These are phyloP conservation scores for Erodium trifolium DNA, from an alignment of 441 rosid species.

Conservation along the genomic window DNA sequence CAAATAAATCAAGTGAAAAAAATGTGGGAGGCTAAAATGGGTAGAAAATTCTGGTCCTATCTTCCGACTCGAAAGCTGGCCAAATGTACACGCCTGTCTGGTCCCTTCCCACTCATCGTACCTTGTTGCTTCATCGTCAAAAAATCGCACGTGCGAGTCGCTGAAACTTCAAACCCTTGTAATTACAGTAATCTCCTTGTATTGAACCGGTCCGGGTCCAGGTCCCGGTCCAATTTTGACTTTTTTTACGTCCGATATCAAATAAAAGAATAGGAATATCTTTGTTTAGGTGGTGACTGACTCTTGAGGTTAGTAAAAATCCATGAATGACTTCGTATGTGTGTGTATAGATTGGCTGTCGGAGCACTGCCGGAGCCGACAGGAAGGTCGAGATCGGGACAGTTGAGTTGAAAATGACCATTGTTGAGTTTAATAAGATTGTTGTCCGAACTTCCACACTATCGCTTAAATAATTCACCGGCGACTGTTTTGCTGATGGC, in stretches of 20 bases:
- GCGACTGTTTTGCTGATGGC: neutral
- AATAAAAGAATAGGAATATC: too few species aligned
- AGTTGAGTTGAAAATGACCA: neutral
- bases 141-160: neutral
- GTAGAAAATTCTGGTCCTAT: neutral
- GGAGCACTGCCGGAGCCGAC: neutral
- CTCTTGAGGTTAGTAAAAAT: neutral
- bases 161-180: neutral
- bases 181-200: neutral
- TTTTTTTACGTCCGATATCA: too few species aligned
- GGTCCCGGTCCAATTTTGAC: neutral
- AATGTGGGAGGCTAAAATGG: neutral
- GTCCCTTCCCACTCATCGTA: neutral
- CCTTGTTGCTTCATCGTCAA: neutral
- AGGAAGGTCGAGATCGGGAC: neutral
- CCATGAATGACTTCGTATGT: neutral
- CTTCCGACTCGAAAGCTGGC: neutral
- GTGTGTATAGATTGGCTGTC: too few species aligned
- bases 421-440: neutral
- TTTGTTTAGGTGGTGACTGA: neutral
- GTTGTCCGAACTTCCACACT: too few species aligned
- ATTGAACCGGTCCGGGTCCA: neutral
- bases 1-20: neutral
- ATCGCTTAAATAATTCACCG: neutral
- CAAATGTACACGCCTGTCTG: slow-evolving; percentile 2